Evolutionary conservation across 2,329 filamentous ascomycete species (phyloP).

Genomic region (Amylocarpus encephaloides): DNA sequence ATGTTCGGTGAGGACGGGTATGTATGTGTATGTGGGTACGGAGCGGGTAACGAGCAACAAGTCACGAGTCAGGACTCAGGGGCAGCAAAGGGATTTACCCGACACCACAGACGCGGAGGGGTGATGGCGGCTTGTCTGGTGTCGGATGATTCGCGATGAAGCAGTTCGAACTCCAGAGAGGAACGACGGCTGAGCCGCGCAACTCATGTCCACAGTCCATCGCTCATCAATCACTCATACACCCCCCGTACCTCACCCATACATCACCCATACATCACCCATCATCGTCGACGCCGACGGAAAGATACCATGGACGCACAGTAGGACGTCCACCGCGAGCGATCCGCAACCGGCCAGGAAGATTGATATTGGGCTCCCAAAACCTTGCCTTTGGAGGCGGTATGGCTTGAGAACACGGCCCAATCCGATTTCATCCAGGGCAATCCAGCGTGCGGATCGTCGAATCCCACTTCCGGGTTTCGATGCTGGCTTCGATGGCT

Average conservation of each 20-base stretch:
- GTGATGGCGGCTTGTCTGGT: neutral
- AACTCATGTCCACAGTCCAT: neutral
- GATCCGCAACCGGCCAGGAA: too few species aligned
- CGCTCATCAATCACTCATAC: neutral
- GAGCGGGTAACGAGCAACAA: too few species aligned
- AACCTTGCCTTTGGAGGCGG: neutral
- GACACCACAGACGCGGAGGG: neutral
- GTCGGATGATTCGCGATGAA: too few species aligned
- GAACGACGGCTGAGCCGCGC: too few species aligned
- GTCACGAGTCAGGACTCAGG: too few species aligned
- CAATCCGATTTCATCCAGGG: neutral
- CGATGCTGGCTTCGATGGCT: too few species aligned
- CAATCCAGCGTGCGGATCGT: neutral
- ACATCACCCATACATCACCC: neutral
- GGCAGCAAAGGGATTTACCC: neutral
- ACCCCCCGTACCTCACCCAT: neutral
- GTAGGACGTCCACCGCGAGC: neutral
- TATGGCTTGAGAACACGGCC: neutral
- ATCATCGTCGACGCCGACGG: neutral
- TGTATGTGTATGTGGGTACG: too few species aligned
- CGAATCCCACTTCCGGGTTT: too few species aligned
- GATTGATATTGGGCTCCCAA: neutral
- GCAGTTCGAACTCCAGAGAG: too few species aligned
- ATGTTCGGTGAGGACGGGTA: too few species aligned
- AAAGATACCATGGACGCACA: neutral